Base-by-base conservation (phyloP, 1,139 yeast species). In the Candida smagusa region DNA sequence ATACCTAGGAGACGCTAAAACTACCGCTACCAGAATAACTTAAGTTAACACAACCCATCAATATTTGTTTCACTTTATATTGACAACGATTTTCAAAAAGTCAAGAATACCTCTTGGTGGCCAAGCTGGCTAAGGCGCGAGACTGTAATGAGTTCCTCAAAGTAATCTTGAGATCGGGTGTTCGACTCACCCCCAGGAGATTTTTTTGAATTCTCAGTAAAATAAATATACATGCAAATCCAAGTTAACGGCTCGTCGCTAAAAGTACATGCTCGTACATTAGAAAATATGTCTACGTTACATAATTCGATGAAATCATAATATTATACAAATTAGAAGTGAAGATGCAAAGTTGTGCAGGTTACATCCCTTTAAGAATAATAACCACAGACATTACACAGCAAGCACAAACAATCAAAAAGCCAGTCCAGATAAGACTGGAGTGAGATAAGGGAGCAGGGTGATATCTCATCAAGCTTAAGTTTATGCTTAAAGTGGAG, bases 151-250 rank as follows among this genome's bases (percentile, higher is more conserved):
- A 68, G 53, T 47, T 40, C 46, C 55, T 54, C 61, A 60, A 55
- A 65, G 81, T 66, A 53, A 80, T 79, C 85, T 79, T 77, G 82
- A 78, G 84, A 79, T 78, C 86, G 84, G 82, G 85, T 74, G 86
- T 80, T 80, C 86, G 84, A 80, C 77, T 79, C 85, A 74, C 85
- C 81, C 84, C 81, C 83, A 74, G 80, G 85, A 79, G 85, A 80
- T 49, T 59, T 27, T 27, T 27, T 27, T 27, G 19, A 16, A 16
- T 4, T 16, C 19, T 3, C 19, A 16, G 3, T 16, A 16, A 16
- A 4, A 16, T n/a, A 16, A 16, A 16, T 16, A 16, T 16, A 5
- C 5, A 16, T 16, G 19, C 19, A 16, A 4, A 16, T 4, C 19
- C 5, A 16, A 16, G 3, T 16, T 4, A 16, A 16, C 5, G 19